Percentiles rank a stretch among this genome's conserved stretches.
phyloP scores from a whole-genome alignment of 495 filamentous ascomycete species.

The Xylaria curta region DNA sequence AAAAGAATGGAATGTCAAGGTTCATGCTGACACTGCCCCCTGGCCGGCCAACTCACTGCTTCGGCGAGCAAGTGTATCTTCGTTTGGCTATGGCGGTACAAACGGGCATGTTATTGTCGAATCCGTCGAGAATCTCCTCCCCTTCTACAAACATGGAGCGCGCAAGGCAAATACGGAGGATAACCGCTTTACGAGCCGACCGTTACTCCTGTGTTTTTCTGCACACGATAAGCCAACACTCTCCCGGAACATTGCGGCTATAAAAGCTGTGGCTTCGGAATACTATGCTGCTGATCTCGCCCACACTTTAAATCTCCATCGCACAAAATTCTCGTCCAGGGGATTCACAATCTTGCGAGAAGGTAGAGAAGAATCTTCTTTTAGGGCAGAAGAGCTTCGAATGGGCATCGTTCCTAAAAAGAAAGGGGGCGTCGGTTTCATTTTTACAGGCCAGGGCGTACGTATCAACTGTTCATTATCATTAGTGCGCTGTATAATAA shows the following conservation, averaged over 20 bases:
- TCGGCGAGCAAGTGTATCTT: neutral
- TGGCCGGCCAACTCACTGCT: neutral
- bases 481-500: neutral
- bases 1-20: slow-evolving; percentile 15
- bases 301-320: neutral
- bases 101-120: slow-evolving; percentile 5
- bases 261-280: neutral
- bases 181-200: neutral
- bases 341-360: slow-evolving; percentile 8
- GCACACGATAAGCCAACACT: slow-evolving; percentile 4
- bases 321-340: neutral
- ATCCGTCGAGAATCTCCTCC: neutral
- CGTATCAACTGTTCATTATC: neutral
- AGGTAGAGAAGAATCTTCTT: neutral
- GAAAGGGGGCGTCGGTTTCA: neutral
- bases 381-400: neutral
- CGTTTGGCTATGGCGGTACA: slow-evolving; percentile 9
- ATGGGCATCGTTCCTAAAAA: slow-evolving; percentile 31
- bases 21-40: neutral
- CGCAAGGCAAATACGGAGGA: neutral
- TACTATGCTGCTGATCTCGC: slow-evolving; percentile 1
- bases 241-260: neutral
- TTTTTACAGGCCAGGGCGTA: slow-evolving; percentile 49
- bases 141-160: neutral
- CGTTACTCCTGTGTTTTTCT: neutral